phyloP scores from a whole-genome alignment of 768 basidiomycete species.

The Tricholoma hemisulphureum region DNA sequence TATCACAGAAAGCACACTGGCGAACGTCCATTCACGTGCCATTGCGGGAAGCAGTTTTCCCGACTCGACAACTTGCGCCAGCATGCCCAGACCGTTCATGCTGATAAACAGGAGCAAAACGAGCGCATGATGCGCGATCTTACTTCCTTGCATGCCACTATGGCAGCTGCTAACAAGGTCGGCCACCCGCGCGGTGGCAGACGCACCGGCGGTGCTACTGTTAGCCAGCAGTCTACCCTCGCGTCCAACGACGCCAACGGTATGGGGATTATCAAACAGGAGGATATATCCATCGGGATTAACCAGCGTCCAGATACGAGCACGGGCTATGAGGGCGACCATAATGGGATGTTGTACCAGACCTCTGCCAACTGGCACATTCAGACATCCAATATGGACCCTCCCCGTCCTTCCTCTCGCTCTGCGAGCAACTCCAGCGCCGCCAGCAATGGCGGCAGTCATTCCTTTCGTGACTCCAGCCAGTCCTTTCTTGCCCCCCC shows the following conservation, averaged over 20 bases:
- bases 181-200: constrained; percentile 14
- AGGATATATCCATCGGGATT: constrained; percentile 32
- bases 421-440: constrained; percentile 5
- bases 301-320: constrained; percentile 62
- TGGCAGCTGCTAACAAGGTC: constrained; percentile 60
- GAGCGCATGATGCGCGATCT: constrained; percentile 91
- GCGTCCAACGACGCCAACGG: constrained; percentile 5
- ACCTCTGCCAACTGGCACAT: constrained; percentile 36
- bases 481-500: constrained; percentile 78
- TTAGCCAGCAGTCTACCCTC: not conserved
- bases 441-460: constrained; percentile 35
- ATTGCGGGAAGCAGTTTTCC: constrained; percentile 93
- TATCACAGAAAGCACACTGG: constrained; percentile 89
- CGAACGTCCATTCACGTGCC: constrained; percentile 93
- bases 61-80: constrained; percentile 96
- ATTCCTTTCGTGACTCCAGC: constrained; percentile 79
- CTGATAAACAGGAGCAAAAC: constrained; percentile 89
- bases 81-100: constrained; percentile 95
- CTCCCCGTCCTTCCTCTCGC: constrained; percentile 5
- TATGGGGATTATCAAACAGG: constrained; percentile 39
- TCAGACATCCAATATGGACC: constrained; percentile 38
- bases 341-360: constrained; percentile 31
- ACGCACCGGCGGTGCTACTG: constrained; percentile 1
- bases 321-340: constrained; percentile 66
- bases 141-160: constrained; percentile 76